Evolutionary conservation across 352 stramenopile species (phyloP), one percentile per base, ranked within the genome.

Genomic region (Pythium biforme): DNA sequence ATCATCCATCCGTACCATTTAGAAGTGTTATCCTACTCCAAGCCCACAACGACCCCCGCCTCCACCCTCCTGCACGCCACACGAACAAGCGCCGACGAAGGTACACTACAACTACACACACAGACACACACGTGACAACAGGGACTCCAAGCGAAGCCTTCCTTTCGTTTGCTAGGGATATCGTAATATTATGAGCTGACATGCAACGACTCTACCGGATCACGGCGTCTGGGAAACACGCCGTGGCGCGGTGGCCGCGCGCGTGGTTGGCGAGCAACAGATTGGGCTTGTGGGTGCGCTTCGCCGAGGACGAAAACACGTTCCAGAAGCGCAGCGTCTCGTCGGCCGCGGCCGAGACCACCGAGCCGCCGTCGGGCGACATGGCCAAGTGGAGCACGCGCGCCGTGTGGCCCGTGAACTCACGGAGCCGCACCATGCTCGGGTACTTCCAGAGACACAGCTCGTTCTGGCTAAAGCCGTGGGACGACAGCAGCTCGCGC

Each of bases 291-390:
- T 47, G 55, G 14, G 27, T 47, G 27, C 55, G 27, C 49, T 64
- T 70, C 23, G 64, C 14, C 14, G 37, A 20, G 1, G 65, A 65
- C 7, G 68, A 57, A 37, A 85, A 99, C 1, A 99, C 77, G 64
- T 98, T 90, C 96, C 96, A 99, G 75, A 99, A 99, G 41, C 95
- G 83, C 34, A 99, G 78, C 8, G 94, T 99, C 78, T 99, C 96
- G 73, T 99, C 97, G 4, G 90, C 95, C 5, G 90, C 94, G 14
- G 90, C 95, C 4, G 96, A 98, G 29, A 97, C 89, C 19, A 98
- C 92, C 33, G 81, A 97, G 14, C 67, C 69, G 54, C 95, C 95
- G 74, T 99, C 92, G 15, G 96, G 95, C 49, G 90, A 97, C 41
- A 92, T 73, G 27, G 90, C 92, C 59, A 98, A 85, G 62, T 98